These are phyloP conservation scores for Typha latifolia DNA, from an alignment of 176 grass and related monocot genomes.

Conservation along the genomic window DNA sequence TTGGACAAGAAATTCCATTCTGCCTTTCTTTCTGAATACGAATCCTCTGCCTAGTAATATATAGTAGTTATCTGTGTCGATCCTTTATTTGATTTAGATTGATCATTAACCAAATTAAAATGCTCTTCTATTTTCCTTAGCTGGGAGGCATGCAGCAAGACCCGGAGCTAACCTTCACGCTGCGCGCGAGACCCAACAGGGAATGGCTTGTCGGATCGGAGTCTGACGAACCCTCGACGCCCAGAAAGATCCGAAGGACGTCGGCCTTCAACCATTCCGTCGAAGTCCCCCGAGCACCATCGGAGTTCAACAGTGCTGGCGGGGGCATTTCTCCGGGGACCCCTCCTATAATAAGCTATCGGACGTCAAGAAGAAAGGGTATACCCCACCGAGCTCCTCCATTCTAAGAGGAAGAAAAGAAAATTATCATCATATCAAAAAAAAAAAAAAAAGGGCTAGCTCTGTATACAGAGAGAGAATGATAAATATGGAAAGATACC, in stretches of 20 bases:
- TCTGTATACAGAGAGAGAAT: neutral
- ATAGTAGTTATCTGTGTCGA: too few relatives aligned
- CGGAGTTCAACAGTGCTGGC: neutral
- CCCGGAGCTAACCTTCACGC: slow-evolving; percentile 29
- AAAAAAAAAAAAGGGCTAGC: slow-evolving; percentile 3
- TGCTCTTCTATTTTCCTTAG: slow-evolving; percentile 17
- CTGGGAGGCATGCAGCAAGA: slow-evolving; percentile 31
- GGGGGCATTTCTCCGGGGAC: slow-evolving; percentile 31
- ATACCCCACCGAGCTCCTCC: slow-evolving; percentile 38
- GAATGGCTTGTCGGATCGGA: slow-evolving; percentile 29
- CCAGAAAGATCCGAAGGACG: slow-evolving; percentile 24
- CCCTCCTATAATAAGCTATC: slow-evolving; percentile 33
- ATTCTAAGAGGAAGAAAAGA: slow-evolving; percentile 13
- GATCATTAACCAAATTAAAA: neutral
- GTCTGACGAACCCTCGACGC: slow-evolving; percentile 28
- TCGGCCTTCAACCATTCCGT: neutral
- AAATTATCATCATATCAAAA: slow-evolving; percentile 1
- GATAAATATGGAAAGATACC: neutral
- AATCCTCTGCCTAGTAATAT: too few relatives aligned
- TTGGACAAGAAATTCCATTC: neutral
- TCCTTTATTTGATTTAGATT: too few relatives aligned
- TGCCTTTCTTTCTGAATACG: neutral
- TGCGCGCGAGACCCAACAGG: slow-evolving; percentile 22
- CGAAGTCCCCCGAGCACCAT: neutral
- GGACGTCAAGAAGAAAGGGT: slow-evolving; percentile 37